Conservation (phyloP, 768 basidiomycete genomes). For the Panaeolus cyanescens region DNA sequence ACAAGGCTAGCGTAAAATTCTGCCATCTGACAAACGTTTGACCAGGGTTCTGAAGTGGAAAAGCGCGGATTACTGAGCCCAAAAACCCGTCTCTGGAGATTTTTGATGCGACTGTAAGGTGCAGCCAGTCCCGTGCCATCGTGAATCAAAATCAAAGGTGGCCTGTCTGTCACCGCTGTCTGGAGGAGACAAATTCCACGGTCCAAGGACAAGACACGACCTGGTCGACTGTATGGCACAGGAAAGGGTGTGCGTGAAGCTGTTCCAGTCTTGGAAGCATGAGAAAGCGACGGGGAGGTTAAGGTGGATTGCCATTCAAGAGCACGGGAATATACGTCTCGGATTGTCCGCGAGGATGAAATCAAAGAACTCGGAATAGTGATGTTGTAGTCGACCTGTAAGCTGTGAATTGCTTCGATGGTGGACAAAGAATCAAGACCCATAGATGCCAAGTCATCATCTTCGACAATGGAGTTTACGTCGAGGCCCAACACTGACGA, state of each 20-base stretch:
- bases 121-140: slow-evolving; percentile 69
- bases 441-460: slow-evolving; percentile 46
- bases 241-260: neutral
- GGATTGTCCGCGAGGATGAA: slow-evolving; percentile 36
- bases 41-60: slow-evolving; percentile 45
- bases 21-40: slow-evolving; percentile 53
- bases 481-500: slow-evolving; percentile 23
- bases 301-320: slow-evolving; percentile 13
- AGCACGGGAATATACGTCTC: slow-evolving; percentile 34
- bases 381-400: slow-evolving; percentile 42
- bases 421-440: slow-evolving; percentile 68
- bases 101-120: slow-evolving; percentile 48
- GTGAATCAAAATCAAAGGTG: slow-evolving; percentile 67
- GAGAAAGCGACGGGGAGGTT: neutral
- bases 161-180: slow-evolving; percentile 15
- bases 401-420: slow-evolving; percentile 57
- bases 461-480: slow-evolving; percentile 40
- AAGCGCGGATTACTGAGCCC: slow-evolving; percentile 62
- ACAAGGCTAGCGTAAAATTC: slow-evolving; percentile 47
- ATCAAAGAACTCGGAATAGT: slow-evolving; percentile 50
- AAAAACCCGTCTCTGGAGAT: slow-evolving; percentile 57
- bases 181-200: slow-evolving; percentile 32
- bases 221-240: neutral
- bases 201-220: slow-evolving; percentile 1
- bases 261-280: neutral